Evolutionary conservation across 1,139 yeast genomes (phyloP), one percentile per base, ranked within the genome.

Genomic region (Hemisphaericaspora xylanilytica): DNA sequence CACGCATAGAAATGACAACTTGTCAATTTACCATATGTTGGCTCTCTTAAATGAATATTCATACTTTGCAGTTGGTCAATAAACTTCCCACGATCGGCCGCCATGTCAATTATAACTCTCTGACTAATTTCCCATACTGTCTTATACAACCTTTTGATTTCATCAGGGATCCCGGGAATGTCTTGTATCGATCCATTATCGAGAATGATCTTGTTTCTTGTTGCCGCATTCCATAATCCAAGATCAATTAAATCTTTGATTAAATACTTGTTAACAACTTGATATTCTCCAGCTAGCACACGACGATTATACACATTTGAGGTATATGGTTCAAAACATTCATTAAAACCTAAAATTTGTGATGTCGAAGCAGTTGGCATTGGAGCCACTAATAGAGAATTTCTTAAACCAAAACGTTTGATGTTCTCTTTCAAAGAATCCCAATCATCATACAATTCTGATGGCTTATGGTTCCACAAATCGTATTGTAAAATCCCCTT

Each of bases 91-190:
- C 98, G 78, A 58, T 89, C 97, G 33, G 96, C 96, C 37, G 97
- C 95, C 92, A 92, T 79, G 55, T 90, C 97, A 50, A 92, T 84
- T 46, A 92, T 80, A 12, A 78, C 76, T 67, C 81, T 84, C 61
- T 92, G 98, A 32, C 96, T 81, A 37, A 92, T 78, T 66, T 92
- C 98, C 97, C 98, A 92, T 13, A 89, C 97, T 1, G 98, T 92
- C 67, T 85, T 87, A 72, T 90, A 89, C 36, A 90, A 68, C 7
- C 75, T 78, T 60, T 87, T 89, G 50, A 89, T 61, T 32, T 84
- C 87, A 31, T 72, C 74, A 15, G 97, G 97, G 41, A 92, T 81
- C 46, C 74, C 78, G 38, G 83, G 78, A 43, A 92, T 78, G 44
- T 73, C 65, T 63, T 90, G 96, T 46, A 92, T 80, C 3, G 97